A percentile compares a stretch with the other conserved stretches of the same genome.
Conservation (phyloP, 345 rosid genomes). For the Salix purpurea region DNA sequence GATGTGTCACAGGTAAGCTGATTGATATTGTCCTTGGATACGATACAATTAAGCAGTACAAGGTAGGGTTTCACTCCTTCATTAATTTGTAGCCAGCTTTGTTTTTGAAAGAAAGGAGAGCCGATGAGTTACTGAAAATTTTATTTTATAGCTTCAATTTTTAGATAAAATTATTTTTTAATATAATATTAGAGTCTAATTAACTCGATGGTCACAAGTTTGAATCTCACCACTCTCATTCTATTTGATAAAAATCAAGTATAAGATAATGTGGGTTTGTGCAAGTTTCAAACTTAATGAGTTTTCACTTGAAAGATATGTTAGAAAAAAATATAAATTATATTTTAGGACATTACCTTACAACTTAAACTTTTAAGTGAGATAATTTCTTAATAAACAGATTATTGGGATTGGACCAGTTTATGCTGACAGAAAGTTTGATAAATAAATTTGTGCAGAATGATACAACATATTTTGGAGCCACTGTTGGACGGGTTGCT, state of each 20-base stretch:
- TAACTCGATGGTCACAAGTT: accelerated
- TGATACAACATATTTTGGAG: slow-evolving; percentile 54
- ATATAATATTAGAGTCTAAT: too few species aligned
- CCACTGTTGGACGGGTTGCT: slow-evolving; percentile 79
- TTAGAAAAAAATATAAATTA: too few species aligned
- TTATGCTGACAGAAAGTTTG: background rate
- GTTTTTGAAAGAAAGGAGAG: background rate
- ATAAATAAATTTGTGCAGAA: slow-evolving; percentile 36
- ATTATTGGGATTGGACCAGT: background rate
- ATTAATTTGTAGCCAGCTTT: background rate
- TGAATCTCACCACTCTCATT: too few species aligned
- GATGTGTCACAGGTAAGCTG: slow-evolving; percentile 45
- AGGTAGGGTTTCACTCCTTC: slow-evolving; percentile 28
- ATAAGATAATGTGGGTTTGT: accelerated
- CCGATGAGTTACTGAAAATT: too few species aligned
- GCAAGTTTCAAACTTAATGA: accelerated
- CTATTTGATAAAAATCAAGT: too few species aligned
- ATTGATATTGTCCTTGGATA: slow-evolving; percentile 72
- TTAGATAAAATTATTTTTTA: too few species aligned
- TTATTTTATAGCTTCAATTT: too few species aligned
- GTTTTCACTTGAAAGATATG: too few species aligned
- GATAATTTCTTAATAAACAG: too few species aligned
- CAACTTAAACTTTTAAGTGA: too few species aligned
- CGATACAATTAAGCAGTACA: slow-evolving; percentile 53
- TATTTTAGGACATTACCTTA: too few species aligned